Percentiles rank a stretch among this genome's conserved stretches.
phyloP scores from a whole-genome alignment of 1,284 basidiomycete species.

The Cystobasidium pallidum region DNA sequence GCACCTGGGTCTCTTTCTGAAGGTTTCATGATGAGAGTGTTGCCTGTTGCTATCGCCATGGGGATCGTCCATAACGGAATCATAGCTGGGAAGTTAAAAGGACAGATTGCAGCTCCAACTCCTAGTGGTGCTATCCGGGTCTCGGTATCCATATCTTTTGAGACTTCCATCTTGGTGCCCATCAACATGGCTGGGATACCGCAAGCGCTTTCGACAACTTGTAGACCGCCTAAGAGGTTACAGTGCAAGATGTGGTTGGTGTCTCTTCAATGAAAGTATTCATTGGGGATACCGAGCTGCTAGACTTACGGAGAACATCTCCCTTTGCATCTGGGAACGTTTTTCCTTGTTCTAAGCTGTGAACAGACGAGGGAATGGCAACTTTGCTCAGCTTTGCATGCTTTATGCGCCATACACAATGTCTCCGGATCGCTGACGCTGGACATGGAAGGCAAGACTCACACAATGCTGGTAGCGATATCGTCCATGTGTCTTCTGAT shows the following conservation, averaged over 20 bases:
- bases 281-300: slow-evolving; percentile 31
- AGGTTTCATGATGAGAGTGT: slow-evolving; percentile 92
- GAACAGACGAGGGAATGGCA: not conserved
- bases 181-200: slow-evolving; percentile 81
- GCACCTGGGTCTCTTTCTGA: slow-evolving; percentile 96
- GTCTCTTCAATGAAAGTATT: not conserved
- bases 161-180: slow-evolving; percentile 90
- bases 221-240: slow-evolving; percentile 53
- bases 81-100: slow-evolving; percentile 87
- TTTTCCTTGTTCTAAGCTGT: slow-evolving; percentile 86
- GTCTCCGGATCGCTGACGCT: too few relatives aligned
- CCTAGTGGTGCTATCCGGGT: slow-evolving; percentile 68
- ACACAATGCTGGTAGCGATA: slow-evolving; percentile 52
- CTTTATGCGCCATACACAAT: too few relatives aligned
- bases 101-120: slow-evolving; percentile 68
- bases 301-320: slow-evolving; percentile 82
- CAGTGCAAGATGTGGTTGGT: not conserved
- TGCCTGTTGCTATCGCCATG: slow-evolving; percentile 81
- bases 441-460: not conserved
- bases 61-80: slow-evolving; percentile 96
- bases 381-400: not conserved
- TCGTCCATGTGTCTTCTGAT: slow-evolving; percentile 59
- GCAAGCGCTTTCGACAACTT: slow-evolving; percentile 89
- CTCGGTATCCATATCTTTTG: slow-evolving; percentile 96
- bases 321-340: slow-evolving; percentile 79